These are phyloP conservation scores for Cladosporium sp. DNA, from an alignment of 2,329 filamentous ascomycete species.

Conservation along the genomic window DNA sequence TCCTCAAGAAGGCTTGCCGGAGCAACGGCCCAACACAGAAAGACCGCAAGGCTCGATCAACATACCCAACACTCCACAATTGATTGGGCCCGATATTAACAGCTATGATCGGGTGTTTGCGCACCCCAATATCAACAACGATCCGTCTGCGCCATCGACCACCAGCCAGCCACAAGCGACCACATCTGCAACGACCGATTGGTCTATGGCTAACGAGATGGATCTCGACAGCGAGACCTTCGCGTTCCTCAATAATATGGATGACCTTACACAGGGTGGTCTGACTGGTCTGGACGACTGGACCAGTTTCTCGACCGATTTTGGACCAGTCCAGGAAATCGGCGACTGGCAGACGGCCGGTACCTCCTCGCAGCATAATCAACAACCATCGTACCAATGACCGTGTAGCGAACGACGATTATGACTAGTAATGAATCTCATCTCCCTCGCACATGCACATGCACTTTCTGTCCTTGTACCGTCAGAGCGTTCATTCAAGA, in stretches of 20 bases:
- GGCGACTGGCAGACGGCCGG: neutral
- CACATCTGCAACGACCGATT: neutral
- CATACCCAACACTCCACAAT: neutral
- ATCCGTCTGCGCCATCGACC: neutral
- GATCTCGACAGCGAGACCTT: slow-evolving; percentile 29
- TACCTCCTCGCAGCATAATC: neutral
- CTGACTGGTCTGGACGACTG: slow-evolving; percentile 33
- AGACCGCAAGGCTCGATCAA: slow-evolving; percentile 16
- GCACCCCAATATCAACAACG: neutral
- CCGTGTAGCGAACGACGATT: neutral
- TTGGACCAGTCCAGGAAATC: neutral
- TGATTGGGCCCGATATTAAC: neutral
- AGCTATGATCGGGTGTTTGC: slow-evolving; percentile 5
- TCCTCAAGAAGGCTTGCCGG: neutral
- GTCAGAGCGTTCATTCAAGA: neutral
- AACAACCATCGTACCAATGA: neutral
- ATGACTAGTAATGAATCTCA: neutral
- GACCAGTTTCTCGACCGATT: slow-evolving; percentile 25
- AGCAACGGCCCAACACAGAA: neutral
- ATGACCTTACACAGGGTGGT: slow-evolving; percentile 27
- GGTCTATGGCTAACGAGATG: slow-evolving; percentile 24
- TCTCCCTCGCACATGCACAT: neutral
- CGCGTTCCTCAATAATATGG: slow-evolving; percentile 28
- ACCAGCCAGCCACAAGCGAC: neutral
- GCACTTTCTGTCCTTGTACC: neutral